These are phyloP conservation scores for Hebeloma cylindrosporum DNA, from an alignment of 768 basidiomycete genomes.

Conservation along the genomic window DNA sequence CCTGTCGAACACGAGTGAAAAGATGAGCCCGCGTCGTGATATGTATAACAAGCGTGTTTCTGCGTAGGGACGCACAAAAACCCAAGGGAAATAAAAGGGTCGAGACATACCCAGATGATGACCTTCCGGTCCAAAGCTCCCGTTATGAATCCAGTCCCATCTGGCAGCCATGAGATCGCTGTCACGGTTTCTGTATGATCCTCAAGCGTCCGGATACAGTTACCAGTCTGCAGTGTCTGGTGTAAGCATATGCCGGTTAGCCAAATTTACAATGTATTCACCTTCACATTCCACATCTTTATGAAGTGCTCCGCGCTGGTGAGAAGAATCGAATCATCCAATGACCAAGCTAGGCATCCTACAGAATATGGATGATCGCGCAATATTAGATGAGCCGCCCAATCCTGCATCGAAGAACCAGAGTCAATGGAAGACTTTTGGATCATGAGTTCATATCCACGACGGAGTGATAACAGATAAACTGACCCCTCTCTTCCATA, in stretches of 20 bases:
- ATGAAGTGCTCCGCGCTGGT: constrained; percentile 81
- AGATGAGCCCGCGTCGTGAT: constrained; percentile 12
- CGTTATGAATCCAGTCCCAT: constrained; percentile 88
- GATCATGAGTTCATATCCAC: constrained; percentile 13
- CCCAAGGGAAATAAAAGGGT: not conserved
- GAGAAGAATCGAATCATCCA: constrained; percentile 80
- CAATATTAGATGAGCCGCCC: constrained; percentile 58
- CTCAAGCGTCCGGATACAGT: constrained; percentile 61
- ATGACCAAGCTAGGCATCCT: constrained; percentile 88
- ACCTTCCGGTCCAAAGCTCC: constrained; percentile 84
- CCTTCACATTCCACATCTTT: constrained; percentile 90
- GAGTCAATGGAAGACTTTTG: constrained; percentile 41
- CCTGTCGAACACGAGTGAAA: constrained; percentile 44
- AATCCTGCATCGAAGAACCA: constrained; percentile 53
- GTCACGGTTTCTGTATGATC: constrained; percentile 84
- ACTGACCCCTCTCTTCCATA: constrained; percentile 84
- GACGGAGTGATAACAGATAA: constrained; percentile 7
- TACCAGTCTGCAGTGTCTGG: constrained; percentile 59
- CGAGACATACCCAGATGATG: constrained; percentile 70
- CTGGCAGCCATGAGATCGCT: constrained; percentile 84
- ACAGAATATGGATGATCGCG: constrained; percentile 79
- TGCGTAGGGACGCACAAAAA: constrained; percentile 11
- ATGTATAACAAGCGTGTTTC: constrained; percentile 14
- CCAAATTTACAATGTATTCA: constrained; percentile 30
- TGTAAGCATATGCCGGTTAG: constrained; percentile 10